phyloP scores from a whole-genome alignment of 805 yeast species.

The Candida stauntonica region DNA sequence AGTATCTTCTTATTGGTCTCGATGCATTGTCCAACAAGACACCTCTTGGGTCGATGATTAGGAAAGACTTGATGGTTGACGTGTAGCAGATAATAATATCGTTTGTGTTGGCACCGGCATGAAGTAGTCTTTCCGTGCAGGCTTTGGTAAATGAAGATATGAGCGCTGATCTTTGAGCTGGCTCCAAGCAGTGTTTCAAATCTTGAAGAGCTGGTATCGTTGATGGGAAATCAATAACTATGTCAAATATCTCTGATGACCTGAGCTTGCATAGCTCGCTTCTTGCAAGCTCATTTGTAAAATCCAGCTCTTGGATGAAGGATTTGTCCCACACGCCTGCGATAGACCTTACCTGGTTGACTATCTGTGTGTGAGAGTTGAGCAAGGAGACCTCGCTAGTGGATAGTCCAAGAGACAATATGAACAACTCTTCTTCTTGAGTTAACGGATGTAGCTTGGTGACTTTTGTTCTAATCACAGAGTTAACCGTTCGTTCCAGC shows the following conservation, averaged over 20 bases:
- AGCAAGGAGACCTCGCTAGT: constrained; percentile 12
- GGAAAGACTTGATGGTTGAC: constrained; percentile 64
- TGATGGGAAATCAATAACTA: constrained; percentile 50
- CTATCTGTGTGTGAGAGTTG: constrained; percentile 9
- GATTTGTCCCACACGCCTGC: constrained; percentile 20
- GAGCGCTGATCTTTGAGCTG: constrained; percentile 47
- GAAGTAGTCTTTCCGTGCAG: constrained; percentile 49
- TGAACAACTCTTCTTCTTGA: constrained; percentile 13
- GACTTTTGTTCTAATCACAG: constrained; percentile 14
- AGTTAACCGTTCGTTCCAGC: constrained; percentile 19
- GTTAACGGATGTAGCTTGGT: constrained; percentile 1
- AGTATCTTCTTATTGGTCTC: constrained; percentile 66
- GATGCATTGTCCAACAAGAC: constrained; percentile 75
- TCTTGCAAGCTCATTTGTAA: constrained; percentile 7
- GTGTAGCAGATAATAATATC: constrained; percentile 68
- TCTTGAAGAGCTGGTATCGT: constrained; percentile 54
- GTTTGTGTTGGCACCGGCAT: constrained; percentile 77
- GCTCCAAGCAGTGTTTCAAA: constrained; percentile 46
- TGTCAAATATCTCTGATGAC: constrained; percentile 52
- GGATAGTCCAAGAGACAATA: constrained; percentile 21
- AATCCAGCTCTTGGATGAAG: constrained; percentile 10
- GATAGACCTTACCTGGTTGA: constrained; percentile 3
- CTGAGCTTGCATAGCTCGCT: constrained; percentile 35
- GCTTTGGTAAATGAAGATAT: constrained; percentile 45
- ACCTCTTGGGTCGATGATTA: constrained; percentile 81